Conservation (phyloP, 352 stramenopile species). For the Globisporangium paddicum region DNA sequence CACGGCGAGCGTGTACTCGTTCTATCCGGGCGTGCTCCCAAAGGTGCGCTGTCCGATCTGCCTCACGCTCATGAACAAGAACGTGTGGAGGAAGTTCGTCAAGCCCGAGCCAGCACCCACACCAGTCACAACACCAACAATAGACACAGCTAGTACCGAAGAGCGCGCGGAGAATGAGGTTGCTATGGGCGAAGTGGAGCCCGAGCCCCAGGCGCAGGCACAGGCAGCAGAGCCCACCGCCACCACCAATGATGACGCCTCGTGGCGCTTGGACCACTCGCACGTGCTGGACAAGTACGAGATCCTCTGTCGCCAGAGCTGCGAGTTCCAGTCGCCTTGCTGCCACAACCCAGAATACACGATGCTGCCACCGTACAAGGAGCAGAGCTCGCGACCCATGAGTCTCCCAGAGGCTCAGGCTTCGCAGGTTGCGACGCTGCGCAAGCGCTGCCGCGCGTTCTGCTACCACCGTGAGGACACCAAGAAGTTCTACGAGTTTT, state of each 20-base stretch:
- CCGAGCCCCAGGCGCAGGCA: background rate
- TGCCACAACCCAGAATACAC: conserved; percentile 56
- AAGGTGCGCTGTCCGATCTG: conserved; percentile 67
- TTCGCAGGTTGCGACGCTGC: conserved; percentile 18
- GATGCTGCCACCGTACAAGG: conserved; percentile 27
- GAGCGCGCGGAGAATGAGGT: background rate
- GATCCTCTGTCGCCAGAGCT: conserved; percentile 51
- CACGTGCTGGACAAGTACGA: conserved; percentile 59
- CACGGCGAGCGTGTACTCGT: conserved; percentile 47
- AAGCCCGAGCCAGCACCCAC: conserved; percentile 8
- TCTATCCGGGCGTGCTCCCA: conserved; percentile 53
- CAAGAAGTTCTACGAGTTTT: conserved; percentile 28
- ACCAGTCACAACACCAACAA: background rate
- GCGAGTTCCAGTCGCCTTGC: conserved; percentile 55
- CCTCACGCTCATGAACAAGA: conserved; percentile 44
- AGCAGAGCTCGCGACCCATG: conserved; percentile 10
- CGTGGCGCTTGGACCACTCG: conserved; percentile 24
- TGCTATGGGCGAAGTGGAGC: background rate
- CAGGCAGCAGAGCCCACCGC: background rate
- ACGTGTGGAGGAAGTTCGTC: conserved; percentile 38
- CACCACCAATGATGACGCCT: background rate
- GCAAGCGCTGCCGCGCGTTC: conserved; percentile 21
- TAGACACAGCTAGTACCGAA: background rate
- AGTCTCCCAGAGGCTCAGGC: conserved; percentile 15
- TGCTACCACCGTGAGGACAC: conserved; percentile 34